phyloP scores from a whole-genome alignment of 2,329 filamentous ascomycete species.

The Chaetomium olivaceum region DNA sequence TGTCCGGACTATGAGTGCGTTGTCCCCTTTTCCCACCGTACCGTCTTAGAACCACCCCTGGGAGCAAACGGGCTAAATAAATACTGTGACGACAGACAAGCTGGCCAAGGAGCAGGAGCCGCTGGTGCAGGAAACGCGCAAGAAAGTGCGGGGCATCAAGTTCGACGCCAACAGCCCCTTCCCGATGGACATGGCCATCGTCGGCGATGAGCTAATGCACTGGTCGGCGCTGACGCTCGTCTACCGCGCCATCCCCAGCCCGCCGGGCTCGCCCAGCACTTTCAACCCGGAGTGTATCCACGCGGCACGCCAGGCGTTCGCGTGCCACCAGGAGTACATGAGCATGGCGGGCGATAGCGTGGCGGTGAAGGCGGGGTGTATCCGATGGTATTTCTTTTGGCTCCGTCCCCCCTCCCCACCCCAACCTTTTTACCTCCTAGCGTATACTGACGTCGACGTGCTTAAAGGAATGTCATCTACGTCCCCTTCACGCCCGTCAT shows the following conservation, averaged over 20 bases:
- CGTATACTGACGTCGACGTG: not conserved
- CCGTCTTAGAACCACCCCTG: not conserved
- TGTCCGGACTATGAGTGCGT: constrained; percentile 34
- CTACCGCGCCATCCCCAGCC: constrained; percentile 54
- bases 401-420: not conserved
- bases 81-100: constrained; percentile 32
- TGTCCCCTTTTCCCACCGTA: constrained; percentile 23
- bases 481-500: constrained; percentile 62
- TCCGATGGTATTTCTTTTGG: constrained; percentile 49
- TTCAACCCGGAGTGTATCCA: constrained; percentile 54
- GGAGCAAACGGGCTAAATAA: not conserved
- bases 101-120: constrained; percentile 31
- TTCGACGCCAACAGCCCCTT: constrained; percentile 42
- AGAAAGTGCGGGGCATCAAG: constrained; percentile 20
- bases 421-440: not conserved
- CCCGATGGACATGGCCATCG: constrained; percentile 47
- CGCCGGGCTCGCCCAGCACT: constrained; percentile 41
- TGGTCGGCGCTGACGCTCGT: constrained; percentile 53
- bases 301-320: constrained; percentile 51
- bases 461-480: constrained; percentile 53
- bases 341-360: constrained; percentile 44
- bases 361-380: constrained; percentile 49
- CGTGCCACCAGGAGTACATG: constrained; percentile 49
- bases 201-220: constrained; percentile 51
- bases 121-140: constrained; percentile 16